Percentiles rank a stretch among this genome's conserved stretches.
These are phyloP conservation scores for Venturia aucupariae DNA, from an alignment of 2,329 filamentous ascomycete species.

Conservation along the genomic window DNA sequence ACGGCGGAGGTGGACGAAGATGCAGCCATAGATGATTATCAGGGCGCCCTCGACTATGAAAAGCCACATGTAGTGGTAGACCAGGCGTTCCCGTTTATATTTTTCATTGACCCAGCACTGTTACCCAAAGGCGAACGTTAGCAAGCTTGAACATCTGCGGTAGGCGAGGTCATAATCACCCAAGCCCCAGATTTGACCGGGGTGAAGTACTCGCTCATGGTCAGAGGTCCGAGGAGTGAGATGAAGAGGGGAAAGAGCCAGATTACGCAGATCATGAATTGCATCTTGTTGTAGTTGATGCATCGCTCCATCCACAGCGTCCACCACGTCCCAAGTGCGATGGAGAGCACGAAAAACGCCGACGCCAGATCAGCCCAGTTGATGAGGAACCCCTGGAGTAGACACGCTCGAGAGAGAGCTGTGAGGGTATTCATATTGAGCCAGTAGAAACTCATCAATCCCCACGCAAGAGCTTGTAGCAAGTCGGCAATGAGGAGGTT, in stretches of 20 bases:
- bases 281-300: constrained; percentile 37
- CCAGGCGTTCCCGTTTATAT: constrained; percentile 38
- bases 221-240: constrained; percentile 37
- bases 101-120: constrained; percentile 43
- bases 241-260: constrained; percentile 40
- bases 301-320: constrained; percentile 30
- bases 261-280: constrained; percentile 33
- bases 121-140: background rate
- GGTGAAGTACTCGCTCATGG: constrained; percentile 34
- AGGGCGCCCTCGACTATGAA: constrained; percentile 45
- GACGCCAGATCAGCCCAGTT: constrained; percentile 44
- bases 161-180: constrained; percentile 26
- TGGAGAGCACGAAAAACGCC: constrained; percentile 45
- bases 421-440: constrained; percentile 35
- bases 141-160: background rate
- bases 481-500: constrained; percentile 45
- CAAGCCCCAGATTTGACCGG: constrained; percentile 40
- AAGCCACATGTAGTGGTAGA: constrained; percentile 46
- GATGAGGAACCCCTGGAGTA: constrained; percentile 42
- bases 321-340: constrained; percentile 45
- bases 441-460: constrained; percentile 39
- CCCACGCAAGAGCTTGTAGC: constrained; percentile 42
- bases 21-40: constrained; percentile 34
- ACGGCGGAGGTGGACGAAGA: constrained; percentile 12
- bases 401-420: constrained; percentile 36